These are phyloP conservation scores for Mariannaea elegans DNA, from an alignment of 2,329 filamentous ascomycete genomes.

Conservation along the genomic window DNA sequence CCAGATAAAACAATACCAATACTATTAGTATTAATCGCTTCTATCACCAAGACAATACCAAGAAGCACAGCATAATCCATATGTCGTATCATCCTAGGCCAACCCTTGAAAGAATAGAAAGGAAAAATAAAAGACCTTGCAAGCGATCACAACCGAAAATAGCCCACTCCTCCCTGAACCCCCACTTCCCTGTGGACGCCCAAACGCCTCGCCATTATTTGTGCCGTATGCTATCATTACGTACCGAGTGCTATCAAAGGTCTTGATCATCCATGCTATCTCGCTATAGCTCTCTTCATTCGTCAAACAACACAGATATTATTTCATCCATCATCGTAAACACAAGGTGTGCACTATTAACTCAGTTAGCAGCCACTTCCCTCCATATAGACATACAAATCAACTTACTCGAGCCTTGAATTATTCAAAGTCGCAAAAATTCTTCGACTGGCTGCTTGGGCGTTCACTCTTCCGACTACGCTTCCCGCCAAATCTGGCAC, in stretches of 20 bases:
- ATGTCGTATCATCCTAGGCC: not conserved
- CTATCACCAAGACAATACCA: not conserved
- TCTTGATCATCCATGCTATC: not conserved
- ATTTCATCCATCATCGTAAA: conserved; percentile 79
- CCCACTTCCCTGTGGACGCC: conserved; percentile 17
- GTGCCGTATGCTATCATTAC: not conserved
- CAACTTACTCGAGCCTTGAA: conserved; percentile 81
- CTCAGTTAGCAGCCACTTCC: conserved; percentile 23
- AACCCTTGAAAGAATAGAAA: not conserved
- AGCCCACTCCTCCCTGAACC: no score
- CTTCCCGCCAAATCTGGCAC: conserved; percentile 91
- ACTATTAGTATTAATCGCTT: not conserved
- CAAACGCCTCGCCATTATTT: conserved; percentile 19
- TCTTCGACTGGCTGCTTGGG: conserved; percentile 86
- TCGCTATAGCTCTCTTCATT: conserved; percentile 35
- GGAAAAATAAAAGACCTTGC: not conserved
- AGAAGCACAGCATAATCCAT: not conserved
- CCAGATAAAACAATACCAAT: no score
- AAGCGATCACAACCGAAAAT: not conserved
- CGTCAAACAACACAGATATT: conserved; percentile 69
- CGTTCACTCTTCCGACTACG: conserved; percentile 92
- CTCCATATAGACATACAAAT: conserved; percentile 18
- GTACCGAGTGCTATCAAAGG: not conserved
- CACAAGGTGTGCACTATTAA: conserved; percentile 69
- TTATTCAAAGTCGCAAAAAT: conserved; percentile 95